Conservation (phyloP, 169 alveolate genomes). For the Nephromyces sp. region DNA sequence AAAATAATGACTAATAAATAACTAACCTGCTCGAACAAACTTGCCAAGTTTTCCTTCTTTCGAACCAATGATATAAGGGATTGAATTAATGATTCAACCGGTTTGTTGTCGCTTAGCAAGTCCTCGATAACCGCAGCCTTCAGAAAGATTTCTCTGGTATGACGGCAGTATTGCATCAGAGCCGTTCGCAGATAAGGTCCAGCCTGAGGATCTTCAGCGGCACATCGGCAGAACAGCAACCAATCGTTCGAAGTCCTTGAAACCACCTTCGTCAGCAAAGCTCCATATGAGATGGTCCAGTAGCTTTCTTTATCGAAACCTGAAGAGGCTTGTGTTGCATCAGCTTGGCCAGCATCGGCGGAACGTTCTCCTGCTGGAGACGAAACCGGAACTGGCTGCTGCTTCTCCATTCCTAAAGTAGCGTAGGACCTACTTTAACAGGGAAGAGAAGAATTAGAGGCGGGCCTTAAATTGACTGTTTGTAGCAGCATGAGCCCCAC, state of each 20-base stretch:
- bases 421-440: too few species aligned
- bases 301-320: too few species aligned
- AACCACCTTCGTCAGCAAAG: neutral
- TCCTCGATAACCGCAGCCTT: neutral
- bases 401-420: too few species aligned
- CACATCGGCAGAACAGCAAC: neutral
- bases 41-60: neutral
- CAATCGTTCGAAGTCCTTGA: neutral
- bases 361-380: too few species aligned
- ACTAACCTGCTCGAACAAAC: too few species aligned
- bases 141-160: neutral
- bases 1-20: too few species aligned
- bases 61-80: neutral
- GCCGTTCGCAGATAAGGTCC: neutral
- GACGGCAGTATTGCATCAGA: neutral
- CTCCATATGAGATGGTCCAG: neutral
- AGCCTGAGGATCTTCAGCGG: neutral
- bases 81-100: neutral
- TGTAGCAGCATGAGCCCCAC: too few species aligned
- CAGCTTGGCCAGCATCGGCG: too few species aligned
- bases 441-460: too few species aligned
- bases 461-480: too few species aligned
- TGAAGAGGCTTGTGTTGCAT: too few species aligned
- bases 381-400: too few species aligned
- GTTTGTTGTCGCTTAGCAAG: neutral